Evolutionary conservation across 2,329 filamentous ascomycete species (phyloP), one percentile per base, ranked within the genome.

Genomic region (Epichloe coenophiala): DNA sequence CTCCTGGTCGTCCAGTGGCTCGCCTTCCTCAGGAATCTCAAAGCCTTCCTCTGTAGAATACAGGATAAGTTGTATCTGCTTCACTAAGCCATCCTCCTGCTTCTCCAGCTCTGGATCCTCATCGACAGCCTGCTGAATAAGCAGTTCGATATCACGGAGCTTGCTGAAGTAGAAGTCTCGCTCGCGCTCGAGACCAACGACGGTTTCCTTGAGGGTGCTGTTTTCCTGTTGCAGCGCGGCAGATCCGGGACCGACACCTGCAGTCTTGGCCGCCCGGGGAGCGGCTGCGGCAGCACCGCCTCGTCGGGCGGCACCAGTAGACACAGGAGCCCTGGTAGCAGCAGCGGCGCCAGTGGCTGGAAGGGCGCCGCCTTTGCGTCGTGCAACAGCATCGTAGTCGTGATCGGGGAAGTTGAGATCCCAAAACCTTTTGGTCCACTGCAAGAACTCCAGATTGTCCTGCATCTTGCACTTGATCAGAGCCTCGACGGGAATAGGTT

Each of bases 391-490:
- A 65, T 98, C 93, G 73, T 98, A 98, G 57, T 97, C 93, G 62
- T 93, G 89, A 53, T 93, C 93, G 7, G 93, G 93, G 71, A 88
- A 98, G 76, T 96, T 89, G 66, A 96, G 88, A 64, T 98, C 93
- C 93, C 93, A 98, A 74, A 89, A 96, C 60, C 79, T 77, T 79
- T 98, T 98, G 53, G 84, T 84, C 86, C 89, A 98, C 72, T 98
- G 93, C 54, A 98, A 76, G 68, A 98, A 98, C 66, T 97, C 93
- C 61, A 98, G 86, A 74, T 98, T 98, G 70, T 98, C 93, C 77
- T 98, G 93, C 91, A 98, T 98, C 76, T 95, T 96, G 77, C 93
- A 98, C 71, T 97, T 98, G 61, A 93, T 81, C 53, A 98, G 82
- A 52, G 78, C 75, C 68, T 95, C 82, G 65, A 97, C 88, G 53